These are phyloP conservation scores for Xerocomus potaroensis DNA, from an alignment of 768 basidiomycete genomes.

Conservation along the genomic window DNA sequence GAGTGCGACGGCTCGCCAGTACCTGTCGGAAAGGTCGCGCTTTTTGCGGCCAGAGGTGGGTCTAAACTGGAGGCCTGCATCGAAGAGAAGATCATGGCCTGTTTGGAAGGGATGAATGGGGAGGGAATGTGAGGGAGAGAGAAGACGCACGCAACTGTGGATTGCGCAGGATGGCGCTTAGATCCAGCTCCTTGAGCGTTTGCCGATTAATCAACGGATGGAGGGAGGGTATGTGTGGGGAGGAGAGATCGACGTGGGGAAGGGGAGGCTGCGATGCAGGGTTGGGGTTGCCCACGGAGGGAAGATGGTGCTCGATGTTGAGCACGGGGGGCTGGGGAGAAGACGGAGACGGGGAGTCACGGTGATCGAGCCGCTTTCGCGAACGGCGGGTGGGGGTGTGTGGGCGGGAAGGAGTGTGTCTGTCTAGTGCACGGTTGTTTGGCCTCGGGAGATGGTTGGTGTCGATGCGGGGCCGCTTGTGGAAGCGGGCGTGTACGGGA, in stretches of 20 bases:
- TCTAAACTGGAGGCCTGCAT: slow-evolving; percentile 77
- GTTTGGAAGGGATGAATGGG: slow-evolving; percentile 7
- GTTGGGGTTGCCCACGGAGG: slow-evolving; percentile 23
- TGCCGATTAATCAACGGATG: slow-evolving; percentile 78
- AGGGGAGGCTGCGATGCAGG: slow-evolving; percentile 27
- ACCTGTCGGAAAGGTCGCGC: slow-evolving; percentile 66
- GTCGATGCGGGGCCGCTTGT: slow-evolving; percentile 32
- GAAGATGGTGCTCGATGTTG: slow-evolving; percentile 24
- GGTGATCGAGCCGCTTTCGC: slow-evolving; percentile 26
- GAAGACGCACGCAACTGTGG: slow-evolving; percentile 79
- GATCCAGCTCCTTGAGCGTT: slow-evolving; percentile 80
- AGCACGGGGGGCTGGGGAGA: slow-evolving; percentile 18
- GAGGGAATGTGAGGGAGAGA: not conserved
- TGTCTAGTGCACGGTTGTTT: no score
- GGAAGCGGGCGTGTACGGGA: slow-evolving; percentile 16
- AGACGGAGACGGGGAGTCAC: slow-evolving; percentile 28
- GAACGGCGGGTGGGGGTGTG: slow-evolving; percentile 29
- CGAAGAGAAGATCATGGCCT: slow-evolving; percentile 91
- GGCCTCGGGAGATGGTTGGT: slow-evolving; percentile 15
- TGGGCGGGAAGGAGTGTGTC: slow-evolving; percentile 14
- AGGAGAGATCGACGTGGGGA: slow-evolving; percentile 37
- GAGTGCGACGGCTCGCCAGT: slow-evolving; percentile 77
- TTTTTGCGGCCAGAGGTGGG: slow-evolving; percentile 74
- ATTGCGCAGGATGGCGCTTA: slow-evolving; percentile 81
- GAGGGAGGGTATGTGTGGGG: slow-evolving; percentile 60